phyloP scores from a whole-genome alignment of 2,329 filamentous ascomycete species.

The Furcasterigmium furcatum region DNA sequence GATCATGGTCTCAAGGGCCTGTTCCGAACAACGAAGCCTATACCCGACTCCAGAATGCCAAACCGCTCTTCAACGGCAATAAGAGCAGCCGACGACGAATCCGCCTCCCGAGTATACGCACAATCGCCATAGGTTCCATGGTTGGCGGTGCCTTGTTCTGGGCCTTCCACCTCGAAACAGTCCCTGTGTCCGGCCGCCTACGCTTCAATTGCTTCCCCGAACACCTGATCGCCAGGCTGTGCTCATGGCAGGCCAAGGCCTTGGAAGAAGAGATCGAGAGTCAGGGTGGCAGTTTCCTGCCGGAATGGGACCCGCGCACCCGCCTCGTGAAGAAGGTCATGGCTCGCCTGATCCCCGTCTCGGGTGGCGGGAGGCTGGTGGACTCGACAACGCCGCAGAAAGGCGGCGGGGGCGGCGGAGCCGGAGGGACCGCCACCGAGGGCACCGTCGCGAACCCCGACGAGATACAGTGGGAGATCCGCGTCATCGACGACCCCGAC shows the following conservation, averaged over 20 bases:
- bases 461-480: conserved; percentile 60
- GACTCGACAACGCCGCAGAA: neutral
- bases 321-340: conserved; percentile 61
- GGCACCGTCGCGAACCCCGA: neutral
- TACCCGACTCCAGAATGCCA: conserved; percentile 23
- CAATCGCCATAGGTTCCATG: conserved; percentile 36
- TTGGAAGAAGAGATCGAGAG: conserved; percentile 52
- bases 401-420: neutral
- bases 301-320: conserved; percentile 54
- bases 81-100: conserved; percentile 30
- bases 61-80: conserved; percentile 26
- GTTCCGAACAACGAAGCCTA: conserved; percentile 11
- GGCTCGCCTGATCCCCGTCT: conserved; percentile 62
- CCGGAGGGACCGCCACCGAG: neutral
- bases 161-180: conserved; percentile 65
- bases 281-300: conserved; percentile 52
- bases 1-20: neutral
- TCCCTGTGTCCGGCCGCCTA: conserved; percentile 67
- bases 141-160: conserved; percentile 56
- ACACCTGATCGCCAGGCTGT: conserved; percentile 49
- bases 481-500: conserved; percentile 65
- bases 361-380: conserved; percentile 51
- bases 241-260: conserved; percentile 50
- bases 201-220: conserved; percentile 70
- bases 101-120: neutral